Base-by-base conservation (phyloP, 2,329 filamentous ascomycete species). In the Proliferodiscus dingleyae region DNA sequence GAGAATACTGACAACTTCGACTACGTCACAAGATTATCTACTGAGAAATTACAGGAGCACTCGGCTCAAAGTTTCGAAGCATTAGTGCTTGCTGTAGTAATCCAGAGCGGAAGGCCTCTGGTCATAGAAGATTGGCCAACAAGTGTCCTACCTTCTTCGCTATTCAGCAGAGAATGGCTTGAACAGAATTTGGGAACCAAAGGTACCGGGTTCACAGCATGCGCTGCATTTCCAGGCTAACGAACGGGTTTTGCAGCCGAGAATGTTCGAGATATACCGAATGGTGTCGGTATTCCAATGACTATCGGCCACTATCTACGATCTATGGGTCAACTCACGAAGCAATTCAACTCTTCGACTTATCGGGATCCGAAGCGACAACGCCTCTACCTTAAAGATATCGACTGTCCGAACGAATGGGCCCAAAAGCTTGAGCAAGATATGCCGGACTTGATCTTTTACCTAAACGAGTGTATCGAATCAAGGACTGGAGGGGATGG, bases 371-470 rank as follows among this genome's bases (percentile, higher is more conserved):
- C 87, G 50, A 78, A 80, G 29, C 76, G 87, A 18, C 93, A 98
- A 63, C 81, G 93, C 10, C 80, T 97, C 2, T 98, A 98, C 63
- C 70, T 97, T 19, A 98, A 98, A 61, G 93, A 98, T 62, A 96
- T 98, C 48, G 93, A 98, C 64, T 96, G 90, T 56, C 93, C 93
- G 0, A 70, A 77, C 1, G 82, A 91, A 47, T 98, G 93, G 93
- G 81, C 84, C 41, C 77, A 91, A 22, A 83, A 87, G 47, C 69
- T 98, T 15, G 80, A 81, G 54, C 83, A 85, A 40, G 71, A 88
- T 23, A 84, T 97, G 4, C 90, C 91, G 1, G 78, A 83, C 0
- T 81, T 75, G n/a, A 70, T 97, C 0, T 95, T 89, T 62, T 98
- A 97, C 62, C 74, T 95, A 44, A 96, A 96, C 57, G 85, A 91